These are phyloP conservation scores for Linum usitatissimum DNA, from an alignment of 345 rosid genomes.

Conservation along the genomic window DNA sequence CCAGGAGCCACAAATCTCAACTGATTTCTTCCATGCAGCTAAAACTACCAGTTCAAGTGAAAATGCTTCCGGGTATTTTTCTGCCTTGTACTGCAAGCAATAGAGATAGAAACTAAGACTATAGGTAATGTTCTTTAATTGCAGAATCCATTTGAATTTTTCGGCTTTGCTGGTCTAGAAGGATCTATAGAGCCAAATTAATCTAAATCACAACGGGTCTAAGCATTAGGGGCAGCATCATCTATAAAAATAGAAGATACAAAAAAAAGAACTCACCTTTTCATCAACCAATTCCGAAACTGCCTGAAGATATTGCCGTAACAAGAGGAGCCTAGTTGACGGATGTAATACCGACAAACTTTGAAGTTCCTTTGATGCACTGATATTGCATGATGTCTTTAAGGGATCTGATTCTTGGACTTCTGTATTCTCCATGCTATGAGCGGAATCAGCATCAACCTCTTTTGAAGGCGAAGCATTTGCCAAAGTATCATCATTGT, in stretches of 20 bases:
- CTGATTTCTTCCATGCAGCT: slow-evolving; percentile 62
- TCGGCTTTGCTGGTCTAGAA: too few relatives aligned
- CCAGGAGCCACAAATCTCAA: slow-evolving; percentile 51
- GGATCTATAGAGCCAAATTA: too few relatives aligned
- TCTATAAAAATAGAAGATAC: not conserved
- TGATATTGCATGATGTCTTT: slow-evolving; percentile 23
- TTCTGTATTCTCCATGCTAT: slow-evolving; percentile 17
- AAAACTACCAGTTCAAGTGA: slow-evolving; percentile 54
- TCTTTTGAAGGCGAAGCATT: slow-evolving; percentile 25
- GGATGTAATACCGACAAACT: slow-evolving; percentile 42
- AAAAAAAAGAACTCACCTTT: slow-evolving; percentile 34
- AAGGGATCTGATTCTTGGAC: slow-evolving; percentile 22
- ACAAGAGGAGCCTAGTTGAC: slow-evolving; percentile 42
- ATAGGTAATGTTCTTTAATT: too few relatives aligned
- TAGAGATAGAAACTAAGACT: not conserved
- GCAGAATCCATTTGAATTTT: too few relatives aligned
- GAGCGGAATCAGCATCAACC: slow-evolving; percentile 5
- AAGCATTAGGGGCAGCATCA: not conserved
- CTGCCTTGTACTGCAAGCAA: slow-evolving; percentile 47
- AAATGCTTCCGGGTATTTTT: slow-evolving; percentile 46
- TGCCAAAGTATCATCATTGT: slow-evolving; percentile 20
- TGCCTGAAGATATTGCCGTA: slow-evolving; percentile 42
- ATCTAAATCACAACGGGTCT: not conserved
- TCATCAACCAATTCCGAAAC: slow-evolving; percentile 49
- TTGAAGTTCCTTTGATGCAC: slow-evolving; percentile 39